Base-by-base conservation (phyloP, 495 filamentous ascomycete genomes). In the Aspergillus cristatus region DNA sequence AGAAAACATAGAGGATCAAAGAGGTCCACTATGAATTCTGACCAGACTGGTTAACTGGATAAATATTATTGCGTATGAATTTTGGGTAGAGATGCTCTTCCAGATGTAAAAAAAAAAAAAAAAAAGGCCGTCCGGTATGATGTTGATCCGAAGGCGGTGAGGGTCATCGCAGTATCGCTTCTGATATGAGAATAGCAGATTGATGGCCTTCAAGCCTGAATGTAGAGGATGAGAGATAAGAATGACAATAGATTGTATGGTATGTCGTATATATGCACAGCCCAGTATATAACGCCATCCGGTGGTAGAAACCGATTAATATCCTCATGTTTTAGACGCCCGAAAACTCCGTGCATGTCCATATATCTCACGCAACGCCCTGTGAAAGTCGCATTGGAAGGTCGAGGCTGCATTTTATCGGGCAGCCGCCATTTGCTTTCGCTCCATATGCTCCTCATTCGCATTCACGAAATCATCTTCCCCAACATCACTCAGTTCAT, bases 381-480 rank as follows among this genome's bases (percentile, higher is more conserved):
- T 8, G 8, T 4, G 4, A 8, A 24, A 24, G 20, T 4, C 4
- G 8, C 20, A 24, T 8, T 8, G 8, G 20, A 24, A 24, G 20
- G 8, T 24, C 20, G 20, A 24, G 8, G 4, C 17, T 33, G 17
- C 17, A 28, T n/a, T n/a, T 43, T 34, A 47, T 17, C 29, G 16
- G 5, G 41, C 46, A 12, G 12, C 20, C 3, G 47, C 45, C 40
- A 62, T 60, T 30, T 57, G 43, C 20, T 33, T 44, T 18, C 79
- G 65, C 53, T 88, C 84, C 38, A 69, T 65, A 24, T 65, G 65
- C 55, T 96, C 89, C 58, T 96, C 91, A 40, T 68, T 64, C 20
- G 75, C 75, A 33, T 75, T 66, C 42, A 81, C 58, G 44, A 71
- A 78, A 46, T 97, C 93, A 59, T 98, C 93, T 35, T 90, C 84